These are phyloP conservation scores for Arabidopsis hybrid DNA, from an alignment of 441 rosid genomes.

Conservation along the genomic window DNA sequence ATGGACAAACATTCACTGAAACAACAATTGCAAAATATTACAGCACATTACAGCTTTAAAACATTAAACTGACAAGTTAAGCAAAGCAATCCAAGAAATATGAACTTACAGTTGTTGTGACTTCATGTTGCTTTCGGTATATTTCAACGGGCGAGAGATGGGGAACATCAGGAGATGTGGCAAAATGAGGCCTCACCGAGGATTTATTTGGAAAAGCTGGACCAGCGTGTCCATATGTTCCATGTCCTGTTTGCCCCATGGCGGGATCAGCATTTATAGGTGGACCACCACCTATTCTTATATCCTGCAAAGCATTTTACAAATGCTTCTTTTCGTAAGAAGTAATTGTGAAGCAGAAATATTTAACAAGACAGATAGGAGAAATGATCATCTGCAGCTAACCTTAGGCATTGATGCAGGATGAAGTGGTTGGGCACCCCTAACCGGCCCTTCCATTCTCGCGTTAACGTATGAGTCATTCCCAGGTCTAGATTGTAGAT, in stretches of 20 bases:
- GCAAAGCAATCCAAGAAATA: slow-evolving; percentile 29
- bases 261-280: slow-evolving; percentile 55
- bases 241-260: slow-evolving; percentile 59
- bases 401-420: slow-evolving; percentile 63
- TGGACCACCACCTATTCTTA: slow-evolving; percentile 54
- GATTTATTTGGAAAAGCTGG: slow-evolving; percentile 62
- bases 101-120: slow-evolving; percentile 75
- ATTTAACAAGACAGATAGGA: slow-evolving; percentile 36
- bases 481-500: slow-evolving; percentile 61
- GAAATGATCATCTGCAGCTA: slow-evolving; percentile 48
- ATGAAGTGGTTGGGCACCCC: slow-evolving; percentile 64
- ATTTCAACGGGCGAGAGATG: slow-evolving; percentile 72
- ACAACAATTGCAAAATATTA: slow-evolving; percentile 36
- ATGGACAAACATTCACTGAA: slow-evolving; percentile 42
- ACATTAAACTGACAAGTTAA: slow-evolving; percentile 3
- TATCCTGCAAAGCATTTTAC: slow-evolving; percentile 55
- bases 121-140: slow-evolving; percentile 86
- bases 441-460: slow-evolving; percentile 62
- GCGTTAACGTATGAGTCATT: slow-evolving; percentile 58
- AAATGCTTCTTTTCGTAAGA: slow-evolving; percentile 4
- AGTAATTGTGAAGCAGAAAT: slow-evolving; percentile 7
- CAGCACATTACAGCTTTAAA: slow-evolving; percentile 36
- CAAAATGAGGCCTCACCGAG: slow-evolving; percentile 53
- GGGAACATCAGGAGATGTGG: slow-evolving; percentile 54
- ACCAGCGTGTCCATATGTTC: slow-evolving; percentile 53